Conservation (phyloP, 2,329 filamentous ascomycete genomes). For the Talaromyces sp. region DNA sequence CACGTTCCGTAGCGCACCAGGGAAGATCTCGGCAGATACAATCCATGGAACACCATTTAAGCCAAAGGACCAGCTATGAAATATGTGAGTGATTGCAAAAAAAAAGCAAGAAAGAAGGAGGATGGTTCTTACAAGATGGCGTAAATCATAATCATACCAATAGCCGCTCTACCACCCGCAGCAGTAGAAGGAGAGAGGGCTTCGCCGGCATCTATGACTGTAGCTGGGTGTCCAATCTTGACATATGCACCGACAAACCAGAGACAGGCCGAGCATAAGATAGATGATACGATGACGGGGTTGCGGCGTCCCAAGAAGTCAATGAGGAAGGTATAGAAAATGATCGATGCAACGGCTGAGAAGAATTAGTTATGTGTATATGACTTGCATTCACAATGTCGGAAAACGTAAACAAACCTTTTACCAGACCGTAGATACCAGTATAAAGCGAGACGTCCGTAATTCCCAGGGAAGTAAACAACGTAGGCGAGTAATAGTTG, state of each 20-base stretch:
- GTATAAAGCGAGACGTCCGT: conserved; percentile 15
- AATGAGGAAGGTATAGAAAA: conserved; percentile 16
- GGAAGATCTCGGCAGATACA: conserved; percentile 40
- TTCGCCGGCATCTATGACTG: background rate
- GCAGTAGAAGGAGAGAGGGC: conserved; percentile 13
- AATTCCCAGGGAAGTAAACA: conserved; percentile 16
- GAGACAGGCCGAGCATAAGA: conserved; percentile 14
- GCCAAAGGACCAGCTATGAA: conserved; percentile 29
- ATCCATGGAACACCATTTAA: conserved; percentile 39
- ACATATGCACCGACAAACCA: conserved; percentile 18
- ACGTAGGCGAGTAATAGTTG: conserved; percentile 11
- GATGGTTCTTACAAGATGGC: conserved; percentile 11
- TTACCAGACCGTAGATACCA: conserved; percentile 18
- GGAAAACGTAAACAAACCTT: conserved; percentile 1
- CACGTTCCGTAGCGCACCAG: conserved; percentile 30
- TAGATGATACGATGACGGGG: conserved; percentile 15
- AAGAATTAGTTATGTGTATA: background rate
- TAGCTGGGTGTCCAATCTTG: conserved; percentile 14
- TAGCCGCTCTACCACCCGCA: conserved; percentile 15
- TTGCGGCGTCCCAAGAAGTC: conserved; percentile 14
- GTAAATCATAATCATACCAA: conserved; percentile 19
- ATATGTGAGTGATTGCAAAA: background rate
- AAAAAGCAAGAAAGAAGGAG: background rate
- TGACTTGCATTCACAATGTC: background rate
- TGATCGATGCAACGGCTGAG: conserved; percentile 13